Conservation (phyloP, 148 eudicot species). For the Rhododendron ferrugineum region DNA sequence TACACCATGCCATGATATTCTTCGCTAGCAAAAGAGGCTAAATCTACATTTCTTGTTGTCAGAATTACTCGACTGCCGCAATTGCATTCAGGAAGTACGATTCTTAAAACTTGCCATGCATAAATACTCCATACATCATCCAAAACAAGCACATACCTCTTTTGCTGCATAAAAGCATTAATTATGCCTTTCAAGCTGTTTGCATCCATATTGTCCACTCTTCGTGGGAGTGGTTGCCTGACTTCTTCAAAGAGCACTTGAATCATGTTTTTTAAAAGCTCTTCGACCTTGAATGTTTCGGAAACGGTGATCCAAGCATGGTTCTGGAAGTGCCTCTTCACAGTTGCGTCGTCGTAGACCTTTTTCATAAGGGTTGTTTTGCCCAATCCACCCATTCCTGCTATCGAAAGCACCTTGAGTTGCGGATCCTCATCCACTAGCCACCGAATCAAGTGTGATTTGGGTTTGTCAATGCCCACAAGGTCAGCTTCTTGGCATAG, state of each 20-base stretch:
- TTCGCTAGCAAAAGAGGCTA: too few species aligned
- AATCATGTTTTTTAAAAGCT: constrained; percentile 4
- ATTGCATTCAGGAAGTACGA: too few species aligned
- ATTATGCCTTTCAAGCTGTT: too few species aligned
- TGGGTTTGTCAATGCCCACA: not conserved
- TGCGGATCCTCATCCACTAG: not conserved
- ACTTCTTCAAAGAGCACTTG: constrained; percentile 4
- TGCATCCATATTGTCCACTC: too few species aligned
- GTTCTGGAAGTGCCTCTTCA: not conserved
- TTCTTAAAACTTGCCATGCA: too few species aligned
- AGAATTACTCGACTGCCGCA: too few species aligned
- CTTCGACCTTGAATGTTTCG: too few species aligned
- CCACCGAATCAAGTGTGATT: constrained; percentile 3
- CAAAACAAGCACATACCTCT: too few species aligned
- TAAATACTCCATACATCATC: too few species aligned
- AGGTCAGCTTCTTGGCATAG: constrained; percentile 6
- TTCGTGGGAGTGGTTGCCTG: constrained; percentile 1
- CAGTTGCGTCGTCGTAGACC: not conserved
- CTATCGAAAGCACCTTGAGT: constrained; percentile 12
- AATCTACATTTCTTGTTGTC: too few species aligned
- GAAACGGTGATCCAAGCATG: not conserved
- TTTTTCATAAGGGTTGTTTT: not conserved
- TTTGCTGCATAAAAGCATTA: too few species aligned
- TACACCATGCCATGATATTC: too few species aligned
- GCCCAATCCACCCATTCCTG: not conserved